A percentile compares a stretch with the other conserved stretches of the same genome.
Evolutionary conservation across 2,329 filamentous ascomycete genomes (phyloP).

Genomic region (Alternaria triticina): DNA sequence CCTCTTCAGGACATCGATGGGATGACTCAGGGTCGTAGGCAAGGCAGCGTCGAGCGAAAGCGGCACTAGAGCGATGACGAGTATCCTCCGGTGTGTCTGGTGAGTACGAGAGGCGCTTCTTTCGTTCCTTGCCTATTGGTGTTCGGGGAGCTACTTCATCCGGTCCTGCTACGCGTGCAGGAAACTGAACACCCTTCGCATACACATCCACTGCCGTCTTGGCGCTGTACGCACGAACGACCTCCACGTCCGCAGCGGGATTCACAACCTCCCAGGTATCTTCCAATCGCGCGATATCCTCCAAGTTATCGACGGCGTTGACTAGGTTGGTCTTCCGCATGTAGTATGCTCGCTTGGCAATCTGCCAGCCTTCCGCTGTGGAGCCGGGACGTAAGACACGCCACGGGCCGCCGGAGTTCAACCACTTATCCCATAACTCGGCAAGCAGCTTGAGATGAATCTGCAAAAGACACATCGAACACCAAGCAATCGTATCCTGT

Average conservation of each 20-base stretch:
- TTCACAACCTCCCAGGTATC: conserved; percentile 3
- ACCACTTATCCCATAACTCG: conserved; percentile 7
- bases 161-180: background rate
- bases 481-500: background rate
- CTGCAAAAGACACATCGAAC: conserved; percentile 12
- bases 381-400: background rate
- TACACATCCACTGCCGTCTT: background rate
- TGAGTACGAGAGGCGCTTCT: background rate
- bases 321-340: conserved; percentile 6
- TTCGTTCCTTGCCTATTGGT: background rate
- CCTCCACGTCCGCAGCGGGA: background rate
- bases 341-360: conserved; percentile 4
- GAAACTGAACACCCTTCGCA: background rate
- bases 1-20: conserved; percentile 8
- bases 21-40: conserved; percentile 13
- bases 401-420: conserved; percentile 17
- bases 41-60: background rate
- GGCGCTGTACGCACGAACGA: background rate
- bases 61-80: background rate
- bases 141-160: background rate
- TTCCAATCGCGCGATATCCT: conserved; percentile 3
- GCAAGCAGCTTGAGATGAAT: conserved; percentile 11
- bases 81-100: conserved; percentile 16
- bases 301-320: conserved; percentile 3
- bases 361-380: background rate